These are phyloP conservation scores for Arachis monticola DNA, from an alignment of 331 rosid genomes.

Conservation along the genomic window DNA sequence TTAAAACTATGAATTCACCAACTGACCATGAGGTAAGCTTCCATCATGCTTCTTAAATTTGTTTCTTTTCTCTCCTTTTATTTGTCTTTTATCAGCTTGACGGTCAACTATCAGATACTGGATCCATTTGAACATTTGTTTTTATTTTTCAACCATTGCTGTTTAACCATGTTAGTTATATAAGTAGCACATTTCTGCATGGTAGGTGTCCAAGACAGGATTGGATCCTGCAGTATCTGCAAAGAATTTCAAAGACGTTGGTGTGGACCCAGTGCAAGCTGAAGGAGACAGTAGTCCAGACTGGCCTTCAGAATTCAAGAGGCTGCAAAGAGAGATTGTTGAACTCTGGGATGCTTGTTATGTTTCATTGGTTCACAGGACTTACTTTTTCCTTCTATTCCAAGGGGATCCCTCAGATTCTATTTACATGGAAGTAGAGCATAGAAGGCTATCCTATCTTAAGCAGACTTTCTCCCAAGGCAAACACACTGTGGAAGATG, in stretches of 20 bases:
- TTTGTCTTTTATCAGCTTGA: slow-evolving; percentile 7
- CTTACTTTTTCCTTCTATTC: slow-evolving; percentile 90
- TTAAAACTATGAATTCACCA: slow-evolving; percentile 39
- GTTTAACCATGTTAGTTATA: slow-evolving; percentile 18
- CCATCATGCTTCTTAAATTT: background rate
- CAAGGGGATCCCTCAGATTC: slow-evolving; percentile 85
- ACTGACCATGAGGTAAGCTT: slow-evolving; percentile 56
- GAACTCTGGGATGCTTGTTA: slow-evolving; percentile 90
- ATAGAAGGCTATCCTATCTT: slow-evolving; percentile 79
- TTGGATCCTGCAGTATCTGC: slow-evolving; percentile 26
- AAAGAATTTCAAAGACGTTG: slow-evolving; percentile 71
- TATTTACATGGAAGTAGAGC: slow-evolving; percentile 89
- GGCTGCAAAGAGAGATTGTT: slow-evolving; percentile 78
- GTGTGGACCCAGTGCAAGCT: slow-evolving; percentile 74
- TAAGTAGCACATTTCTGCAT: slow-evolving; percentile 31
- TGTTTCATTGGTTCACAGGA: slow-evolving; percentile 89
- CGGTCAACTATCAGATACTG: background rate
- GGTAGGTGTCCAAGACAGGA: slow-evolving; percentile 57
- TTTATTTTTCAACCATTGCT: too few species aligned
- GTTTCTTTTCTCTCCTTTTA: slow-evolving; percentile 18
- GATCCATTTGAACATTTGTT: too few species aligned
- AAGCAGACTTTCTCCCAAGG: slow-evolving; percentile 63
- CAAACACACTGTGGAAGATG: slow-evolving; percentile 65
- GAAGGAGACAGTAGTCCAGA: slow-evolving; percentile 57
- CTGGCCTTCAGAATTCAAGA: slow-evolving; percentile 83